Percentiles rank a stretch among this genome's conserved stretches.
These are phyloP conservation scores for Gaertneriomyces semiglobifer DNA, from an alignment of 192 early-diverging fungal species.

Conservation along the genomic window DNA sequence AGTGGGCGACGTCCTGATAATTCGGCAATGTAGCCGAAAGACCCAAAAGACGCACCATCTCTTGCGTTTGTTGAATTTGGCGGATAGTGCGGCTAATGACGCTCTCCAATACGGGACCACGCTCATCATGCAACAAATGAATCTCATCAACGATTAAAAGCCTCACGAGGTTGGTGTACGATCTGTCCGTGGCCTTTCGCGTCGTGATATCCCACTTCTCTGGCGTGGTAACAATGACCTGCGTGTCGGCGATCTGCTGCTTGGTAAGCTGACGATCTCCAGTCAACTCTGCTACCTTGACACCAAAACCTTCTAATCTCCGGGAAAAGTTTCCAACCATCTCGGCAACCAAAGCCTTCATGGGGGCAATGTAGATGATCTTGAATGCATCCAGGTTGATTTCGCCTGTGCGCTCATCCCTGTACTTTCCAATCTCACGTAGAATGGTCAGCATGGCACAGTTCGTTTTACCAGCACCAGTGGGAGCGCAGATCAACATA, in stretches of 20 bases:
- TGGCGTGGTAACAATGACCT: conserved; percentile 96
- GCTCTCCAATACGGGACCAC: conserved; percentile 93
- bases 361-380: conserved; percentile 98
- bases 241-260: conserved; percentile 91
- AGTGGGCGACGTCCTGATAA: conserved; percentile 91
- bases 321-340: conserved; percentile 86
- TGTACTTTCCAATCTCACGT: conserved; percentile 78
- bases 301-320: conserved; percentile 71
- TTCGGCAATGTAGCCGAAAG: conserved; percentile 94
- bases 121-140: conserved; percentile 93
- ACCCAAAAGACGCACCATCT: conserved; percentile 85
- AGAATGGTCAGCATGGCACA: conserved; percentile 95
- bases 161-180: conserved; percentile 84
- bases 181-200: conserved; percentile 88
- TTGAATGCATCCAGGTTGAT: conserved; percentile 86
- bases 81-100: conserved; percentile 86
- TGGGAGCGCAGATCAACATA: conserved; percentile 96
- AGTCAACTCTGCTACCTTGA: conserved; percentile 93
- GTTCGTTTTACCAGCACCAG: conserved; percentile 98
- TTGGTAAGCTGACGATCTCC: conserved; percentile 97
- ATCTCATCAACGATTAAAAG: conserved; percentile 97
- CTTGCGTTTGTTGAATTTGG: conserved; percentile 84
- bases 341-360: conserved; percentile 99
- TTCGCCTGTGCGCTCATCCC: conserved; percentile 64
- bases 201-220: conserved; percentile 99